Base-by-base conservation (phyloP, 2,329 filamentous ascomycete species). In the Helminthosporium solani region DNA sequence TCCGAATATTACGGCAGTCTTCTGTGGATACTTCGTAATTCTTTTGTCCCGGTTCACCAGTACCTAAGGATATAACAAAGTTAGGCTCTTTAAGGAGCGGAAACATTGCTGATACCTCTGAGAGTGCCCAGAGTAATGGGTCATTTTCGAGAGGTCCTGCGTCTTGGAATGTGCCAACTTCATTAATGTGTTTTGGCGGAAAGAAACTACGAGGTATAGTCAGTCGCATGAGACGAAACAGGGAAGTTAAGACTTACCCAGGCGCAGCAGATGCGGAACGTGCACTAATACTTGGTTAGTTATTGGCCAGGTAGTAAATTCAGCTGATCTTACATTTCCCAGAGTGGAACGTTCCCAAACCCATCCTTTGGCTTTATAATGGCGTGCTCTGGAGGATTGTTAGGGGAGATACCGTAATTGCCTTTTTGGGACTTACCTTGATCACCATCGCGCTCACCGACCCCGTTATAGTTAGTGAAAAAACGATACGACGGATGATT, bases 1-100 rank as follows among this genome's bases (percentile, higher is more conserved):
- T 44, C 44, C 30, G 33, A 23, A 44, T 43, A 47, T 44, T 54
- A 37, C 21, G 14, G 31, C 31, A 49, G 18, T 42, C 52, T 34
- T 46, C 31, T 31, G 20, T 45, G n/a, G 38, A 41, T 16, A 48
- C 27, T 20, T 48, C 21, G 30, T 46, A 44, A 44, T 36, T 23
- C 39, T 18, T 43, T 40, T 21, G 7, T 21, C 19, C 19, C 19
- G 37, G 48, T 42, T 54, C 27, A 41, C 55, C 33, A 37, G 51
- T 58, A 23, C 55, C 51, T 44, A 56, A 37, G 21, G 49, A 58
- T 40, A 58, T 49, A 33, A 58, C 39, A 52, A 58, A 56, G 53
- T 58, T 42, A 44, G 48, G 55, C 40, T 54, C 44, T 39, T 44
- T 34, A 43, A 38, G 27, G 6, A 40, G 41, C 4, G 44, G 53